phyloP scores from a whole-genome alignment of 768 basidiomycete genomes.

The Phylloporus sp. region DNA sequence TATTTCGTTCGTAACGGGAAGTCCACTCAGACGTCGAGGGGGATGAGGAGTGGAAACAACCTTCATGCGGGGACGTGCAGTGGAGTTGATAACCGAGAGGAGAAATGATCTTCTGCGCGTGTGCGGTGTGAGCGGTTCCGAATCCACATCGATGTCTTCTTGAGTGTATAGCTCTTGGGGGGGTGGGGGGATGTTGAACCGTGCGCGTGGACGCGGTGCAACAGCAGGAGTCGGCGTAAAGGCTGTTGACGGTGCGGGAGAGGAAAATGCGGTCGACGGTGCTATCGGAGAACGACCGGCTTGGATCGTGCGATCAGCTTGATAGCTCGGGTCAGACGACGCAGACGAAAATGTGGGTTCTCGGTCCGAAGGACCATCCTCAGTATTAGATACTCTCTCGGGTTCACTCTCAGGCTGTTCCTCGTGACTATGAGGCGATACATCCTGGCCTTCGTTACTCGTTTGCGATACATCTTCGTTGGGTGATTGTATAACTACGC shows the following conservation, averaged over 20 bases:
- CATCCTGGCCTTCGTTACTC: slow-evolving; percentile 12
- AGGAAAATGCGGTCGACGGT: slow-evolving; percentile 45
- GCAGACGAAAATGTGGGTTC: slow-evolving; percentile 77
- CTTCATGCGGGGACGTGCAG: slow-evolving; percentile 61
- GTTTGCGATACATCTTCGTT: slow-evolving; percentile 13
- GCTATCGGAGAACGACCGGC: slow-evolving; percentile 32
- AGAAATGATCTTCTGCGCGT: slow-evolving; percentile 78
- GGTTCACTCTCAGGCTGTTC: slow-evolving; percentile 18
- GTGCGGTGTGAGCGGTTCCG: slow-evolving; percentile 61
- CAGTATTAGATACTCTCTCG: slow-evolving; percentile 19
- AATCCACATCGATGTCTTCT: slow-evolving; percentile 31
- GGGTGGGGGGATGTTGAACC: slow-evolving; percentile 52
- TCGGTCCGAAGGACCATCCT: slow-evolving; percentile 27
- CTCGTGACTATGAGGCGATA: not conserved
- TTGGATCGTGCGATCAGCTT: slow-evolving; percentile 28
- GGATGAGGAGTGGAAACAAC: slow-evolving; percentile 44
- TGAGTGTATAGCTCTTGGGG: slow-evolving; percentile 37
- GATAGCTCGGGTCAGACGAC: slow-evolving; percentile 38
- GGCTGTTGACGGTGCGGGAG: slow-evolving; percentile 51
- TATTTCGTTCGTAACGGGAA: slow-evolving; percentile 46
- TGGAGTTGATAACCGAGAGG: slow-evolving; percentile 80
- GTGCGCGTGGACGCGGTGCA: slow-evolving; percentile 56
- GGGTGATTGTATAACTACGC: slow-evolving; percentile 20
- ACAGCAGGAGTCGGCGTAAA: slow-evolving; percentile 72
- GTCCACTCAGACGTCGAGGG: slow-evolving; percentile 52